Conservation (phyloP, 805 yeast genomes). For the Cyberlindnera euphorbiiphila region DNA sequence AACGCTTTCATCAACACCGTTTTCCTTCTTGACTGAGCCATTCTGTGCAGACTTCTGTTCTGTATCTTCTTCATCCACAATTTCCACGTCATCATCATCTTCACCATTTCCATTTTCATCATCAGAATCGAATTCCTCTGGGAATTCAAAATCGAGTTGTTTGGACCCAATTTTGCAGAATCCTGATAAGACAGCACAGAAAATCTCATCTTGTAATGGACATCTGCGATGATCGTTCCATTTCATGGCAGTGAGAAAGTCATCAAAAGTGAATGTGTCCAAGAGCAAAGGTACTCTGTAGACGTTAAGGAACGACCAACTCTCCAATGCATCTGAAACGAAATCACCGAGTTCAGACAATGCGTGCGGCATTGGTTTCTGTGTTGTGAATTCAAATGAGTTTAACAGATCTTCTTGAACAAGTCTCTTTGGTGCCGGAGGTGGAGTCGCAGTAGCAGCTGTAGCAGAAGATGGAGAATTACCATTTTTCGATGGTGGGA, state of each 20-base stretch:
- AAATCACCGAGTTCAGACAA: conserved; percentile 17
- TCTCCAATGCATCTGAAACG: conserved; percentile 48
- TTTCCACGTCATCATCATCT: neutral
- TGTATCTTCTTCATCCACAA: neutral
- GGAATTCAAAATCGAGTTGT: conserved; percentile 29
- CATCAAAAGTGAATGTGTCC: conserved; percentile 80
- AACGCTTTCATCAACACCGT: conserved; percentile 13
- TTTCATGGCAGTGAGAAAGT: conserved; percentile 48
- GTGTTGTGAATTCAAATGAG: conserved; percentile 16
- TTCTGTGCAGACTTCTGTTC: neutral
- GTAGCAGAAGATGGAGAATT: neutral
- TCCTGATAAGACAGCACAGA: conserved; percentile 58
- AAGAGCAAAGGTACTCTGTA: conserved; percentile 59
- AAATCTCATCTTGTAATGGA: conserved; percentile 58
- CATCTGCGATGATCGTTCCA: conserved; percentile 46
- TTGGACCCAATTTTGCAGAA: conserved; percentile 45
- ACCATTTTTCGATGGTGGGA: conserved; percentile 1
- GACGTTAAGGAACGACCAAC: conserved; percentile 73
- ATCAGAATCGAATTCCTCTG: conserved; percentile 22
- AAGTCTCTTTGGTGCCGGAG: conserved; percentile 19
- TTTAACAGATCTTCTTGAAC: conserved; percentile 23
- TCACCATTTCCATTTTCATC: conserved; percentile 15
- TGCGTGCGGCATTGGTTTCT: conserved; percentile 23
- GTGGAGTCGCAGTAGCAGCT: conserved; percentile 2
- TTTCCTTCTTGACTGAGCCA: conserved; percentile 4